A percentile compares a stretch with the other conserved stretches of the same genome.
phyloP scores from a whole-genome alignment of 345 rosid species.

The Hibiscus syriacus region DNA sequence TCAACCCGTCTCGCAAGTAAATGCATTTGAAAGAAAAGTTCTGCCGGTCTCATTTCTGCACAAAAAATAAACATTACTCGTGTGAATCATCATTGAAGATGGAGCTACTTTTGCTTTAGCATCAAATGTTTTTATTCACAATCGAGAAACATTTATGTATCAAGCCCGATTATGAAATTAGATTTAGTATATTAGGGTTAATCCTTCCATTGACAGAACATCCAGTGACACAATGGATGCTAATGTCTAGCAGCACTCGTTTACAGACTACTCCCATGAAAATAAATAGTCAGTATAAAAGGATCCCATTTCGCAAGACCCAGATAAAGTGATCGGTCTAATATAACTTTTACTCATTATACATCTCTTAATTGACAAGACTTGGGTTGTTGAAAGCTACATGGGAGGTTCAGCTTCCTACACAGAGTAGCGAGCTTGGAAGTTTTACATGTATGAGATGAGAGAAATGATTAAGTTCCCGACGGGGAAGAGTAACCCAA shows the following conservation, averaged over 20 bases:
- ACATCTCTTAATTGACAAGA: no score
- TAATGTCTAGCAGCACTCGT: neutral
- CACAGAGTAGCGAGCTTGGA: neutral
- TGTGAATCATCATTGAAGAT: no score
- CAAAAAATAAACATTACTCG: no score
- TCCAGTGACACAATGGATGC: neutral
- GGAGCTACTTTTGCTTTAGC: neutral
- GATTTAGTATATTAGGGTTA: neutral
- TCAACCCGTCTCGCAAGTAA: constrained; percentile 52
- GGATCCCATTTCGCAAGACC: no score
- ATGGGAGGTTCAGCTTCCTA: neutral
- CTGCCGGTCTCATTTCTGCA: constrained; percentile 91
- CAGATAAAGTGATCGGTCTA: neutral
- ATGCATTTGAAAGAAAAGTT: constrained; percentile 88
- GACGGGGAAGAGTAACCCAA: neutral
- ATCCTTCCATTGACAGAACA: neutral
- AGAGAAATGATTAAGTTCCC: neutral
- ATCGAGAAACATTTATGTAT: neutral
- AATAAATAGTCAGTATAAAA: no score
- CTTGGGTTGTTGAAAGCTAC: neutral
- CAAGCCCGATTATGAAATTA: neutral
- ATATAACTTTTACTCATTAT: neutral
- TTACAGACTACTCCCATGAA: no score
- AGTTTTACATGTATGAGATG: neutral
- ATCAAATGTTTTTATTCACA: neutral